A percentile compares a stretch with the other conserved stretches of the same genome.
These are phyloP conservation scores for Daldinia childiae DNA, from an alignment of 495 filamentous ascomycete genomes.

Conservation along the genomic window DNA sequence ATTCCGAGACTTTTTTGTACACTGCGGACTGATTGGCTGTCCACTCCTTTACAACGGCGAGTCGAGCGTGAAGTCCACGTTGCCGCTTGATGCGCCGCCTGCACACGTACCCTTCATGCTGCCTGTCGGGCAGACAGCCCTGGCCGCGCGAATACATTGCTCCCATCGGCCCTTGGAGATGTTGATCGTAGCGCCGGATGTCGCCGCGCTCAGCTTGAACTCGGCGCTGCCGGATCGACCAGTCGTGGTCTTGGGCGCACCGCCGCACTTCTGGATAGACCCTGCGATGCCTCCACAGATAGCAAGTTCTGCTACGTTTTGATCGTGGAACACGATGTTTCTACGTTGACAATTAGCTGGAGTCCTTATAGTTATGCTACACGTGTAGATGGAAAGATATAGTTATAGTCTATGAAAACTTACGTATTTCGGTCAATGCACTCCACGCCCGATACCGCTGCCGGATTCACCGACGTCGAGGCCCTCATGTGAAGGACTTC, in stretches of 20 bases:
- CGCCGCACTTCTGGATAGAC: slow-evolving; percentile 54
- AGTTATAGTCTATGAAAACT: slow-evolving; percentile 12
- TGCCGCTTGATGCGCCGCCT: slow-evolving; percentile 58
- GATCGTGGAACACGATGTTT: slow-evolving; percentile 61
- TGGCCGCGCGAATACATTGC: slow-evolving; percentile 58
- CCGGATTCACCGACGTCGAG: slow-evolving; percentile 46
- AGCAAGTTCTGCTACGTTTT: slow-evolving; percentile 61
- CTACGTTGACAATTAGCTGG: slow-evolving; percentile 36
- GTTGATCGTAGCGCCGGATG: slow-evolving; percentile 55
- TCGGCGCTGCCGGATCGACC: slow-evolving; percentile 58
- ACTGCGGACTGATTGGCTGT: not conserved
- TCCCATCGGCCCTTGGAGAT: slow-evolving; percentile 63
- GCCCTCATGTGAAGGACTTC: slow-evolving; percentile 51
- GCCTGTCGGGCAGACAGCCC: slow-evolving; percentile 58
- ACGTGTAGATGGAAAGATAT: not conserved
- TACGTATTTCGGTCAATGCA: slow-evolving; percentile 53
- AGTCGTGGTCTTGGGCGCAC: slow-evolving; percentile 48
- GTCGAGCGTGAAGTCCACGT: slow-evolving; percentile 59
- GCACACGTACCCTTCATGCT: slow-evolving; percentile 56
- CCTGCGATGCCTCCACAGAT: slow-evolving; percentile 65
- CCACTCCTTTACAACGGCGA: slow-evolving; percentile 32
- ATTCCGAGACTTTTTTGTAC: not conserved
- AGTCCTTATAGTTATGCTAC: not conserved
- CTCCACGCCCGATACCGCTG: slow-evolving; percentile 46
- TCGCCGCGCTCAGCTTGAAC: slow-evolving; percentile 54